Percentiles rank a stretch among this genome's conserved stretches.
Evolutionary conservation across 139 green algal genomes (phyloP).

Genomic region (Haematococcus sp.): DNA sequence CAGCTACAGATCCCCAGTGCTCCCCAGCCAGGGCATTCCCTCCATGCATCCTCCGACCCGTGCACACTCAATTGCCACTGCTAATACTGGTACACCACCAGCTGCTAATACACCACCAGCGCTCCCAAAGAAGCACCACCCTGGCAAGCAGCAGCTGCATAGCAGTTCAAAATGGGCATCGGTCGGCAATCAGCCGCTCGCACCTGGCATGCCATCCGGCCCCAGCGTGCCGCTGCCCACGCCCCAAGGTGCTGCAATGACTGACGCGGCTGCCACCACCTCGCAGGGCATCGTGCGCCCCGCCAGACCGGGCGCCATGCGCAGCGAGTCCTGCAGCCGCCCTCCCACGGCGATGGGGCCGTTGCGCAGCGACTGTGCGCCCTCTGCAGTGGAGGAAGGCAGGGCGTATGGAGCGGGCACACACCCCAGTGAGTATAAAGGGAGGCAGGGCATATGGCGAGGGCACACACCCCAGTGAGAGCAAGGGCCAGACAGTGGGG

Average conservation of each 20-base stretch:
- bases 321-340: constrained; percentile 42
- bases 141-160: not conserved
- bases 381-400: constrained; percentile 4
- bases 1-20: too few relatives aligned
- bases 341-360: constrained; percentile 43
- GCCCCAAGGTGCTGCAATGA: constrained; percentile 2
- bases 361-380: constrained; percentile 23
- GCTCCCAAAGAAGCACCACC: too few relatives aligned
- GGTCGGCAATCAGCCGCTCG: too few relatives aligned
- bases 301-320: not conserved
- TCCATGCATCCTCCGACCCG: not conserved
- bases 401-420: too few relatives aligned
- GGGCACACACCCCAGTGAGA: too few relatives aligned
- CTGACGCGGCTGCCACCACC: not conserved
- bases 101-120: not conserved
- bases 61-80: not conserved
- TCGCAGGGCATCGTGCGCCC: constrained; percentile 4
- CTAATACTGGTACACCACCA: not conserved
- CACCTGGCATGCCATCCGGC: not conserved
- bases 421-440: too few relatives aligned
- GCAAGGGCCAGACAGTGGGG: not conserved
- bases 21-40: too few relatives aligned
- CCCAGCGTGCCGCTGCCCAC: not conserved
- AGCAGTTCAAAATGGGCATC: not conserved
- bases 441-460: too few relatives aligned